Conservation (phyloP, 768 basidiomycete species). For the Mycena maculata region DNA sequence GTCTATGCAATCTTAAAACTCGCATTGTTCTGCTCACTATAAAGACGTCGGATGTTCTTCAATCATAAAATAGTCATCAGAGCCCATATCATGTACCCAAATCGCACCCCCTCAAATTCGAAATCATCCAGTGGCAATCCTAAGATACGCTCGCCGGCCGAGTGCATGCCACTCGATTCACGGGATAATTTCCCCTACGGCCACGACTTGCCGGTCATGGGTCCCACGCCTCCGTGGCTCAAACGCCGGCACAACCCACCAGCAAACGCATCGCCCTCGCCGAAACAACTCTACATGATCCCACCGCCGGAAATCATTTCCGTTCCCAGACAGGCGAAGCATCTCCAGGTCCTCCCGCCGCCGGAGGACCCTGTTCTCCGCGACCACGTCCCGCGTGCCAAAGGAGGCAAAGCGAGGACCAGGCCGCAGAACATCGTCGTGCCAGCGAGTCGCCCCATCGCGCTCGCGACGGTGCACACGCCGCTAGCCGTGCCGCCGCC, state of each 20-base stretch:
- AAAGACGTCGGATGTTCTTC: background rate
- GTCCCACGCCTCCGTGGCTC: conserved; percentile 8
- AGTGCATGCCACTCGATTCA: background rate
- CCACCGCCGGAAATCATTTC: conserved; percentile 14
- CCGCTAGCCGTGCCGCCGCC: conserved; percentile 6
- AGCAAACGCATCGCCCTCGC: background rate
- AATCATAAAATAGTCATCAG: background rate
- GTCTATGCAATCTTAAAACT: background rate
- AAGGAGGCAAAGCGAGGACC: background rate
- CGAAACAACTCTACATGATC: background rate
- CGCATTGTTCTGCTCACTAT: conserved; percentile 4
- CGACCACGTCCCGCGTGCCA: background rate
- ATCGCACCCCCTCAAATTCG: background rate
- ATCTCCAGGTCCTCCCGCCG: conserved; percentile 6
- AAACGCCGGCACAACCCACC: background rate
- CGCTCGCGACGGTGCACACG: conserved; percentile 15
- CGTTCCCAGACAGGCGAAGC: conserved; percentile 8
- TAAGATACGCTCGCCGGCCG: conserved; percentile 16
- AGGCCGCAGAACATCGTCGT: conserved; percentile 14
- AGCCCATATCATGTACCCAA: background rate
- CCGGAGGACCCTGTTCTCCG: conserved; percentile 7
- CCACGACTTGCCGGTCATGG: background rate
- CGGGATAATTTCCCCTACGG: background rate
- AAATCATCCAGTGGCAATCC: background rate
- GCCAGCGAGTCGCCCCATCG: conserved; percentile 9